Base-by-base conservation (phyloP, 2,329 filamentous ascomycete species). In the Pseudonectria buxi region DNA sequence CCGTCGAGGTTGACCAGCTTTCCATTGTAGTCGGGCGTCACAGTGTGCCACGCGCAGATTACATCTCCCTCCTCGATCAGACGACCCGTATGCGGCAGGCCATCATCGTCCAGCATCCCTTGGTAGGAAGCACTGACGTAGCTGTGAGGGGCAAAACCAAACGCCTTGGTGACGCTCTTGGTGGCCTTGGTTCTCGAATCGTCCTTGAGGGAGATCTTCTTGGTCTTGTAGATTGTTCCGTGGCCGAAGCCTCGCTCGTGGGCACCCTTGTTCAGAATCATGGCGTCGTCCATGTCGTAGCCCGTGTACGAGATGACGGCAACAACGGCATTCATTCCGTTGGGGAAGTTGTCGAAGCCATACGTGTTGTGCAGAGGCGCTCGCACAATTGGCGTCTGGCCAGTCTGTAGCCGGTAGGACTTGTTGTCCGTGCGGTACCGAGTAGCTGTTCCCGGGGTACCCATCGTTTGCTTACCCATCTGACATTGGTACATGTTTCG, bases 401-500 rank as follows among this genome's bases (percentile, higher is more conserved):
- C 92, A 12, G 89, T 95, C 63, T 96, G 92, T 29, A 98, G 67
- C 45, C 85, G 80, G 64, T 98, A 98, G 51, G 86, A 78, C 68
- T 98, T 98, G 76, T 98, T 96, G 67, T 98, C 92, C 32, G 89
- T 94, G 56, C 92, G 81, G 64, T 94, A 85, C 39, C 79, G 75
- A 44, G 90, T 69, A 3, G 90, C 83, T 7, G 89, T 85, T 39
- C 84, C 89, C 4, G 90, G 88, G 15, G 92, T 96, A 61, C 92
- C 92, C 92, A 98, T 98, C 1, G 90, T 89, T 68, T 98, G 92
- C 62, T 98, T 98, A 67, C 87, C 88, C 92, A 96, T 96, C 71
- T 96, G 92, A 67, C 89, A 95, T 59, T 94, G 86, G 60, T 96
- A 98, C 90, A 96, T 96, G 65, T 98, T 98, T 74, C 92, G 76